Conservation (phyloP, 495 filamentous ascomycete genomes). For the Aspergillus funiculosus region DNA sequence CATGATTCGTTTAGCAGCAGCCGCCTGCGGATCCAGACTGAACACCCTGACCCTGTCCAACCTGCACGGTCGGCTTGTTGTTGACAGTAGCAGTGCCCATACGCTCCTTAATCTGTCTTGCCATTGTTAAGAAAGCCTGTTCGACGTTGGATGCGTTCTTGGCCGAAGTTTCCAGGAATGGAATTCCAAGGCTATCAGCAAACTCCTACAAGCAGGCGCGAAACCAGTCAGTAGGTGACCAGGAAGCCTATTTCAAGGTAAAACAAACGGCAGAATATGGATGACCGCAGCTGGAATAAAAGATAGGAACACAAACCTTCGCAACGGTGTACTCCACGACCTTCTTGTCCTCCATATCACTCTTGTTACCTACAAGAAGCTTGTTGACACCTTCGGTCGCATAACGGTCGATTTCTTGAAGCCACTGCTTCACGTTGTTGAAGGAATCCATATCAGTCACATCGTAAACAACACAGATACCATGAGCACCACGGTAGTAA, state of each 20-base stretch:
- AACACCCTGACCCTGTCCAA: conserved; percentile 88
- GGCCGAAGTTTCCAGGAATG: conserved; percentile 98
- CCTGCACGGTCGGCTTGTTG: conserved; percentile 96
- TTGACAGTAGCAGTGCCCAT: conserved; percentile 97
- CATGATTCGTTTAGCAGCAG: conserved; percentile 71
- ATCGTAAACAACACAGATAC: conserved; percentile 99
- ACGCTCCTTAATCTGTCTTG: conserved; percentile 98
- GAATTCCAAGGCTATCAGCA: conserved; percentile 96
- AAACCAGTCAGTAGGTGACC: conserved; percentile 15
- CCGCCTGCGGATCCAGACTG: conserved; percentile 83
- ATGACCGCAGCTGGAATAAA: background rate
- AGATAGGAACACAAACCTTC: conserved; percentile 59
- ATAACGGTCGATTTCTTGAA: conserved; percentile 98
- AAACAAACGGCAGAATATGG: background rate
- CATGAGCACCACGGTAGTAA: conserved; percentile 97
- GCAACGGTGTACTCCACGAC: conserved; percentile 99
- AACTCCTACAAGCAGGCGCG: conserved; percentile 66
- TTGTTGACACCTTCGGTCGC: conserved; percentile 99
- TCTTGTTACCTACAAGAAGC: conserved; percentile 98
- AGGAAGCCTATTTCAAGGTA: conserved; percentile 9
- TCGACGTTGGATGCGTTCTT: conserved; percentile 99
- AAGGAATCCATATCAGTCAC: conserved; percentile 99
- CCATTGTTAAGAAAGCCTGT: conserved; percentile 99
- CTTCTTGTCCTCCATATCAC: conserved; percentile 99
- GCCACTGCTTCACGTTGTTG: conserved; percentile 99